Evolutionary conservation across 176 grass and related monocot genomes (phyloP).

Genomic region (Oryza meyeriana): DNA sequence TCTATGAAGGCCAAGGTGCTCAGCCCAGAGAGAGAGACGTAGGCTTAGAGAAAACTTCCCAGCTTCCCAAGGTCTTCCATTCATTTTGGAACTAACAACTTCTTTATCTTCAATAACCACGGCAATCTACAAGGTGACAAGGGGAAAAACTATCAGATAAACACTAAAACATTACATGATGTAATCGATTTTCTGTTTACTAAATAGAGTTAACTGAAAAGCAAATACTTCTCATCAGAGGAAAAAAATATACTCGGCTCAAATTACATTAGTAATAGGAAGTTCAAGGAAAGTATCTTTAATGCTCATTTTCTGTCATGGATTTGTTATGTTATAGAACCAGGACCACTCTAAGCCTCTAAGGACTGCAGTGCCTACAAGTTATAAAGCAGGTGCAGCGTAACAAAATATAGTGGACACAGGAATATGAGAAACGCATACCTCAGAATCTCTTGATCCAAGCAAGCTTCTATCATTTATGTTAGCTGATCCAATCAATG

Average conservation of each 20-base stretch:
- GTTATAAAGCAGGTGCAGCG: not conserved
- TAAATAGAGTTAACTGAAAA: constrained; percentile 11
- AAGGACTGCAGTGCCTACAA: not conserved
- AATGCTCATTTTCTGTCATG: not conserved
- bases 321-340: not conserved
- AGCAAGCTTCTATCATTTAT: constrained; percentile 99
- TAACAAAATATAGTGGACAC: constrained; percentile 7
- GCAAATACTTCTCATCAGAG: constrained; percentile 4
- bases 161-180: constrained; percentile 2
- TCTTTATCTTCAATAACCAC: constrained; percentile 99
- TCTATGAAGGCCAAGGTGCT: constrained; percentile 90
- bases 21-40: constrained; percentile 83
- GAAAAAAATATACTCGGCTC: not conserved
- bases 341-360: not conserved
- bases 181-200: not conserved
- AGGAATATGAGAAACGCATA: constrained; percentile 36
- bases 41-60: constrained; percentile 87
- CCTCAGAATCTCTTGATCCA: constrained; percentile 98
- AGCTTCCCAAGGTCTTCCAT: constrained; percentile 93
- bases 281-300: constrained; percentile 10
- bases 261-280: not conserved
- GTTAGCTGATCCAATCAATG: constrained; percentile 96
- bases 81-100: constrained; percentile 85
- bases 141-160: not conserved
- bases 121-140: constrained; percentile 67